These are phyloP conservation scores for Nothophaeocryptopus gaeumannii DNA, from an alignment of 2,329 filamentous ascomycete genomes.

Conservation along the genomic window DNA sequence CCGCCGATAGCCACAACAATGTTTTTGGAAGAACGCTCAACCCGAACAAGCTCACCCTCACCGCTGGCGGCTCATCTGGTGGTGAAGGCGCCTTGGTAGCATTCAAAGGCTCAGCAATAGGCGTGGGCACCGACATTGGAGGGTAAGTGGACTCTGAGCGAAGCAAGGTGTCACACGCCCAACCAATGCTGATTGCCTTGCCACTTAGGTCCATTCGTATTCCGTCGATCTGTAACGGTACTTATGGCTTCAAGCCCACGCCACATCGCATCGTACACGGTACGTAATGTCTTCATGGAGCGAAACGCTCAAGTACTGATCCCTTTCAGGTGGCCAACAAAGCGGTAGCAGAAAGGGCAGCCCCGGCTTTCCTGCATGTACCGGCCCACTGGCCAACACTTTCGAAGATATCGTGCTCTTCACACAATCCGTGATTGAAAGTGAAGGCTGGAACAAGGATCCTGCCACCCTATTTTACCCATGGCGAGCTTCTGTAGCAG, in stretches of 20 bases:
- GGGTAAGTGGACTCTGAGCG: slow-evolving; percentile 33
- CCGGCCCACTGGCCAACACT: slow-evolving; percentile 30
- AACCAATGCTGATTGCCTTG: no score
- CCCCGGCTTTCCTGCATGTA: slow-evolving; percentile 36
- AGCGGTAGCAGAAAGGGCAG: slow-evolving; percentile 39
- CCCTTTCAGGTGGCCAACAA: slow-evolving; percentile 26
- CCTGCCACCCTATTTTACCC: slow-evolving; percentile 41
- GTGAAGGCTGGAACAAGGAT: slow-evolving; percentile 26
- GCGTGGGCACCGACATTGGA: slow-evolving; percentile 62
- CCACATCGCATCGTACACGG: slow-evolving; percentile 19
- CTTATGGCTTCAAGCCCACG: slow-evolving; percentile 31
- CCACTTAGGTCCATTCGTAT: slow-evolving; percentile 59
- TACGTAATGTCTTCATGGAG: slow-evolving; percentile 22
- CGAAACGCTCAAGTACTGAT: slow-evolving; percentile 33
- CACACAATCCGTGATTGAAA: slow-evolving; percentile 21
- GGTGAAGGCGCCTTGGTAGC: slow-evolving; percentile 62
- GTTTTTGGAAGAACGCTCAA: slow-evolving; percentile 54
- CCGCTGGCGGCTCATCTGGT: slow-evolving; percentile 63
- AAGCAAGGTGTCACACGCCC: no score
- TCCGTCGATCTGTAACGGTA: slow-evolving; percentile 70
- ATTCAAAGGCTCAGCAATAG: slow-evolving; percentile 58
- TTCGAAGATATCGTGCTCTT: slow-evolving; percentile 27
- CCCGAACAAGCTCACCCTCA: slow-evolving; percentile 59
- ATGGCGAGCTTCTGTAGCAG: slow-evolving; percentile 42
- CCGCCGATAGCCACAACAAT: slow-evolving; percentile 33